Base-by-base conservation (phyloP, 768 basidiomycete genomes). In the Tricholoma sp. region DNA sequence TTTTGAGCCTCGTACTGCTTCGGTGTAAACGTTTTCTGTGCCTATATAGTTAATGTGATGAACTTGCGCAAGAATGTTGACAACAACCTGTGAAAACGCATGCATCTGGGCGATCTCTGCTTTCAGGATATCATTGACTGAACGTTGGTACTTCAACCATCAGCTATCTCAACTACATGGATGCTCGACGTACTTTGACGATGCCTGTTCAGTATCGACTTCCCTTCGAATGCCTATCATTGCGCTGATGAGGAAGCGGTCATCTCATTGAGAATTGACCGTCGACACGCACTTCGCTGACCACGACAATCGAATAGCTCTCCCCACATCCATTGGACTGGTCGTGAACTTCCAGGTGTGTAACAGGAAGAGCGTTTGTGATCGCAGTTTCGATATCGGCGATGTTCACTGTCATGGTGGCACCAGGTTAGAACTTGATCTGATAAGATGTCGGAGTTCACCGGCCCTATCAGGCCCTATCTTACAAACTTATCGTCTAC, bases 291-390 rank as follows among this genome's bases (percentile, higher is more conserved):
- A 86, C 88, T 65, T 87, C 82, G 74, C 89, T 91, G 62, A 94
- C 90, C 31, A 94, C 76, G 28, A 88, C 65, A 29, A 93, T 78
- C 0, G 82, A 72, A 63, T 90, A 93, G 67, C 76, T 91, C 60
- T 90, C 83, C 2, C 91, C 91, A 62, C 91, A 94, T 6, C 90
- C 90, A 61, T 76, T 88, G 0, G 89, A 91, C 61, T 82, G 79
- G 67, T 93, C 91, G 60, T 84, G 75, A 50, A 94, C 85, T 64
- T 90, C 80, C 12, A 92, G 78, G 63, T 89, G 84, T 2, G 74
- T 68, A 39, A 91, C 81, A 1, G 81, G 79, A 51, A 91, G 79
- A 1, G 80, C 79, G n/a, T 72, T 69, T 58, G 83, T 81, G 59
- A 92, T 82, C 17, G 83, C 80, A 32, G 72, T 67, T 66, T 90